phyloP scores from a whole-genome alignment of 202 grass and related monocot species.

The Dendrocalamus latiflorus region DNA sequence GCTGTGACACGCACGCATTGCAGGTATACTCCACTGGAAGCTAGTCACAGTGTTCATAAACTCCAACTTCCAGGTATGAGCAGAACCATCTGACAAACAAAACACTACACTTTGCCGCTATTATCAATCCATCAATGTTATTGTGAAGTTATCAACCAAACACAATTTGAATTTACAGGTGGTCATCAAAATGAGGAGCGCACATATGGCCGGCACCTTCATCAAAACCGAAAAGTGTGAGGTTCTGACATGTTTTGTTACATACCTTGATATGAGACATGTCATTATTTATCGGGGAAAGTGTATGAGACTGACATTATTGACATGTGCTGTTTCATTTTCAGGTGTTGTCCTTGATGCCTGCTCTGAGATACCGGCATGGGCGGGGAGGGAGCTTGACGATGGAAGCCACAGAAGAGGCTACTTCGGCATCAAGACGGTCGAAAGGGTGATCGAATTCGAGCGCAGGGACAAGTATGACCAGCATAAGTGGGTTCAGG shows the following conservation, averaged over 20 bases:
- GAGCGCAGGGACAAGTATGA: conserved; percentile 75
- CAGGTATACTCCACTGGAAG: conserved; percentile 94
- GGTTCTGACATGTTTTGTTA: neutral
- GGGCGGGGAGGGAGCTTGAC: conserved; percentile 79
- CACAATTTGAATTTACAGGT: conserved; percentile 37
- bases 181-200: conserved; percentile 80
- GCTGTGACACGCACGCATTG: neutral
- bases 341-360: conserved; percentile 66
- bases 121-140: neutral
- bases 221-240: conserved; percentile 94
- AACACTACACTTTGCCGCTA: neutral
- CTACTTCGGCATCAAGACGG: conserved; percentile 87
- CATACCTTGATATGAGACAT: neutral
- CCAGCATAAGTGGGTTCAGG: conserved; percentile 64
- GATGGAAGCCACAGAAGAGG: conserved; percentile 50
- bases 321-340: neutral
- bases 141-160: neutral
- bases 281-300: neutral
- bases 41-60: conserved; percentile 73
- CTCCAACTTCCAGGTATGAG: conserved; percentile 57
- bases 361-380: conserved; percentile 58
- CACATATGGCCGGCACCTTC: conserved; percentile 84
- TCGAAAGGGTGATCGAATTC: conserved; percentile 75
- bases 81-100: neutral
- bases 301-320: too few relatives aligned